phyloP scores from a whole-genome alignment of 163 green algal species.

The Chlamydomonas reinhardtii region DNA sequence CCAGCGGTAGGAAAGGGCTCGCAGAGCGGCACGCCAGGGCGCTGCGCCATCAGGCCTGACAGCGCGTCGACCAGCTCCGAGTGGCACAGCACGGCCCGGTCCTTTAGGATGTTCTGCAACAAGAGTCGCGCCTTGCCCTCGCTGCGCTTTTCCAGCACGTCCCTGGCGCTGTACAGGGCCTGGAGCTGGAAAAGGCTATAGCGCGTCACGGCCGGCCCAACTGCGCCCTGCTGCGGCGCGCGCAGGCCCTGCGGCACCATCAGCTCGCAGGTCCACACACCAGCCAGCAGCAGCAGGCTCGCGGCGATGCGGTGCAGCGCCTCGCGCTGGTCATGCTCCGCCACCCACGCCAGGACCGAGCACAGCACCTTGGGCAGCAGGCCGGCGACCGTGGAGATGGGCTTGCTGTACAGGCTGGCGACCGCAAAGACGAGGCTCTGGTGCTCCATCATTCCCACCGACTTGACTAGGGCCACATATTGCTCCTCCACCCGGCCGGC shows the following conservation, averaged over 20 bases:
- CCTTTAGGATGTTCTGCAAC: not conserved
- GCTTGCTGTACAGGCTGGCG: not conserved
- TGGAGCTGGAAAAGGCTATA: not conserved
- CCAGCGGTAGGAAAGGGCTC: not conserved
- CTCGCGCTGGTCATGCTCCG: not conserved
- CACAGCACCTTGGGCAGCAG: not conserved
- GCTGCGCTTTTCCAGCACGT: not conserved
- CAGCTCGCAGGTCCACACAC: not conserved
- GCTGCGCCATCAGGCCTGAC: not conserved
- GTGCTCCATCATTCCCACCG: not conserved
- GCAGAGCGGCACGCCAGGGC: not conserved
- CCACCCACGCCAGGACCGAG: not conserved
- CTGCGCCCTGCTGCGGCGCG: not conserved
- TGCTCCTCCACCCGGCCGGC: not conserved
- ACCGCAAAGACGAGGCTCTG: slow-evolving; percentile 21
- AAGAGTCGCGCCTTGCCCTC: not conserved
- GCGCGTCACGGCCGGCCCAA: not conserved
- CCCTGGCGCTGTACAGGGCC: not conserved
- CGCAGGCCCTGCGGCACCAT: not conserved
- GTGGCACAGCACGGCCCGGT: not conserved
- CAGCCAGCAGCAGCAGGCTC: not conserved
- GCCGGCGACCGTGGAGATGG: not conserved
- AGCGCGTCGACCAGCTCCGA: not conserved
- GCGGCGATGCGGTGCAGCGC: not conserved
- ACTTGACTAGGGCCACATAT: not conserved